Evolutionary conservation across 2,329 filamentous ascomycete genomes (phyloP), one percentile per base, ranked within the genome.

Genomic region (Cucurbitaria berberidis): DNA sequence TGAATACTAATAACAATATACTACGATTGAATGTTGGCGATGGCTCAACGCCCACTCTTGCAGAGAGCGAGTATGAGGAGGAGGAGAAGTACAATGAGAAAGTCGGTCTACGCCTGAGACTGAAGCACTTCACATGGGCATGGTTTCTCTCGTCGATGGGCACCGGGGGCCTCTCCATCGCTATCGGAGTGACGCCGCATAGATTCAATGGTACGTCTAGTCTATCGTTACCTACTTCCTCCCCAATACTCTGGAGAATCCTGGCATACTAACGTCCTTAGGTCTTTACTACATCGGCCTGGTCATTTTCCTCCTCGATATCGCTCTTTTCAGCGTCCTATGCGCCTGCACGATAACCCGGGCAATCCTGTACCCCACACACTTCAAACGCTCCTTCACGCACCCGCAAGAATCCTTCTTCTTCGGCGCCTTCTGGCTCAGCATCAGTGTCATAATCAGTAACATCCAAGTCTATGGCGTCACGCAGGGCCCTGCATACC

Each of bases 271-370:
- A 39, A 21, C 18, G 8, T 11, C 78, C 54, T 47, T 52, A 21
- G 81, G 81, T 11, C 76, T 84, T 10, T 67, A 77, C 54, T 77
- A 74, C 8, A 80, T 84, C 51, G 82, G 81, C 16, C 76, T 81
- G 29, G 62, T 79, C 42, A 66, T 83, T 49, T 83, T 79, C 64
- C 61, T 83, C 22, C 66, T 82, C 53, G 78, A 82, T 64, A 67
- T 83, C 3, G 45, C 76, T 44, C 64, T 80, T 35, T 82, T 83
- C 66, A 18, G 67, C 11, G 5, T 53, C 21, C 48, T 74, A 10
- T 59, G 56, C 34, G 16, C 45, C 1, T 59, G 66, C 13, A 69
- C 74, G 32, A n/a, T 54, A 0, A 63, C 72, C 21, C 77, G 81
- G 39, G 79, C 80, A 52, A 44, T 71, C 21, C 57, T 76, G 6